phyloP scores from a whole-genome alignment of 192 early-diverging fungal species.

The Backusella macrospora region DNA sequence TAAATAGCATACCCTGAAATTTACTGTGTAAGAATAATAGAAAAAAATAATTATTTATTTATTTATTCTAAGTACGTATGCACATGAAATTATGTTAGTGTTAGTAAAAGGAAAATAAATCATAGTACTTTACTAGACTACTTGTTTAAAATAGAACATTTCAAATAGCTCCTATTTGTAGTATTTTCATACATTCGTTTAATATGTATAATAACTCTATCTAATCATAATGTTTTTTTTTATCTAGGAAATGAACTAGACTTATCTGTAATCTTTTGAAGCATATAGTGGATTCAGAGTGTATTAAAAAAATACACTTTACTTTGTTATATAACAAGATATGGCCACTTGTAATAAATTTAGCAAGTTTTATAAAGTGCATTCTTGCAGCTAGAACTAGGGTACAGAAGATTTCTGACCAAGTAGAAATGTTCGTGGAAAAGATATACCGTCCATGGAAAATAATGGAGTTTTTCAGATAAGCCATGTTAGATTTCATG shows the following conservation, averaged over 20 bases:
- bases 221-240: background rate
- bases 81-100: background rate
- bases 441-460: background rate
- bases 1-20: background rate
- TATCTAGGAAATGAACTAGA: background rate
- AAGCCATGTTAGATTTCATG: background rate
- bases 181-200: background rate
- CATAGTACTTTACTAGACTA: background rate
- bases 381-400: background rate
- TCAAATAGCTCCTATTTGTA: background rate
- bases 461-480: background rate
- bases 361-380: background rate
- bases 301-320: background rate
- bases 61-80: background rate
- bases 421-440: background rate
- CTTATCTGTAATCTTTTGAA: background rate
- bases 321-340: background rate
- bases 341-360: background rate
- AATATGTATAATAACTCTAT: background rate
- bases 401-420: background rate
- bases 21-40: background rate
- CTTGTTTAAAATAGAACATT: background rate
- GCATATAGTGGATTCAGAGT: background rate
- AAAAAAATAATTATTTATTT: background rate
- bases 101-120: background rate